Base-by-base conservation (phyloP, 495 filamentous ascomycete species). In the Cairneyella variabilis region DNA sequence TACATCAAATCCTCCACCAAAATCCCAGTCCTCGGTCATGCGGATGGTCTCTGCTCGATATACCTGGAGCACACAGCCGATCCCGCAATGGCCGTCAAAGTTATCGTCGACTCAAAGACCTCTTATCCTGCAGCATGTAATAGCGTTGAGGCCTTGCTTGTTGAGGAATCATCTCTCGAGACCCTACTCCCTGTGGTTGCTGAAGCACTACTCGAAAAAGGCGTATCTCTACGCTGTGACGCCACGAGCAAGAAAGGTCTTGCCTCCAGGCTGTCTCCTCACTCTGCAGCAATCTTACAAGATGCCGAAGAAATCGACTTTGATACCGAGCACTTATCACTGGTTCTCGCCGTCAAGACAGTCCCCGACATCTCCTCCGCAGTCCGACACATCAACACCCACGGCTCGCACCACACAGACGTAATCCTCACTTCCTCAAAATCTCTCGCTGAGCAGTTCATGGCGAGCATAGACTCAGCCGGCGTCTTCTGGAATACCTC, bases 61-160 rank as follows among this genome's bases (percentile, higher is more conserved):
- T 99, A 96, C 70, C 79, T 99, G 27, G 87, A 91, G 59, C 69
- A 77, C 11, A 88, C 91, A 40, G 92, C 89, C 22, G 84, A 92
- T 57, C 69, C 72, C 18, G 71, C 79, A 21, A 84, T 84, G 63
- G 87, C 89, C 22, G 77, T 82, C 11, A 86, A 84, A 49, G 86
- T 97, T 18, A 74, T 97, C 16, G 71, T 96, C 56, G 95, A 99
- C 69, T 85, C 92, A 18, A 99, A 99, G 68, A 87, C 86, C 6
- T 82, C 84, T 67, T 99, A 99, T 67, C 88, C 91, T 6, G 95
- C 93, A n/a, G 93, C 91, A 16, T 99, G 93, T 76, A 99, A 99
- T 69, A 79, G 84, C 22, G 69, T 96, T 26, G 93, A 99, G 67
- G 91, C 90, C 1, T 72, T 99, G 0, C 80, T 99, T 11, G 84